Percentiles rank a stretch among this genome's conserved stretches.
phyloP scores from a whole-genome alignment of 2,329 filamentous ascomycete genomes.

The Sarocladium strictum region DNA sequence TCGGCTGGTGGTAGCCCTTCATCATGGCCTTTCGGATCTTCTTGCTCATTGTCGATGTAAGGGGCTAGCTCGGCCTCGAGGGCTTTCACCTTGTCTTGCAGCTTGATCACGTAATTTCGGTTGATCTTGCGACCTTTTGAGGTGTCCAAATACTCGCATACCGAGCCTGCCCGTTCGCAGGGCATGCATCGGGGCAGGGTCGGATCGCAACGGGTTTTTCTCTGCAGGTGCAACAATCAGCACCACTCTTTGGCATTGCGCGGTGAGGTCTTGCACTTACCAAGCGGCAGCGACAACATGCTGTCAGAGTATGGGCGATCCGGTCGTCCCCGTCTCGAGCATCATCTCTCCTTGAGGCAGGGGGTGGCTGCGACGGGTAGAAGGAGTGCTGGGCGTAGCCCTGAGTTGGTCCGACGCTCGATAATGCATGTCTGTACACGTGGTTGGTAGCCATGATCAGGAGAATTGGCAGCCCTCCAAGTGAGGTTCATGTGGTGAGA shows the following conservation, averaged over 20 bases:
- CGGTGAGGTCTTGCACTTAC: constrained; percentile 37
- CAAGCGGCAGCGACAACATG: constrained; percentile 74
- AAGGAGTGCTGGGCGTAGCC: constrained; percentile 28
- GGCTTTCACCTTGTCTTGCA: constrained; percentile 78
- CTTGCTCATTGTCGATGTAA: constrained; percentile 66
- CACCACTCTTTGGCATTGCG: background rate
- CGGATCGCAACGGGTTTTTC: constrained; percentile 94
- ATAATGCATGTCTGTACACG: background rate
- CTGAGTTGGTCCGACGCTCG: constrained; percentile 16
- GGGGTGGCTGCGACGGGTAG: background rate
- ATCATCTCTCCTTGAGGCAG: constrained; percentile 13
- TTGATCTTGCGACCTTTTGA: constrained; percentile 80
- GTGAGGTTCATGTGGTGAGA: background rate
- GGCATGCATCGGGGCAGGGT: constrained; percentile 85
- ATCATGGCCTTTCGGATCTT: constrained; percentile 66
- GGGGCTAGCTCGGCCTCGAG: constrained; percentile 77
- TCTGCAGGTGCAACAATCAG: constrained; percentile 41
- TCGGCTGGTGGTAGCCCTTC: constrained; percentile 83
- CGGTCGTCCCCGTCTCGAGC: constrained; percentile 45
- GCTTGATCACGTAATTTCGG: constrained; percentile 83
- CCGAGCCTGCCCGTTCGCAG: constrained; percentile 84
- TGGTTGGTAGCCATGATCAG: background rate
- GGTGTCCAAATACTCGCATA: constrained; percentile 94
- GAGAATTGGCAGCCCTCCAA: background rate
- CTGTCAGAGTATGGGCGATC: constrained; percentile 73